Percentiles rank a stretch among this genome's conserved stretches.
Conservation (phyloP, 148 eudicot genomes). For the Diospyros kaki region DNA sequence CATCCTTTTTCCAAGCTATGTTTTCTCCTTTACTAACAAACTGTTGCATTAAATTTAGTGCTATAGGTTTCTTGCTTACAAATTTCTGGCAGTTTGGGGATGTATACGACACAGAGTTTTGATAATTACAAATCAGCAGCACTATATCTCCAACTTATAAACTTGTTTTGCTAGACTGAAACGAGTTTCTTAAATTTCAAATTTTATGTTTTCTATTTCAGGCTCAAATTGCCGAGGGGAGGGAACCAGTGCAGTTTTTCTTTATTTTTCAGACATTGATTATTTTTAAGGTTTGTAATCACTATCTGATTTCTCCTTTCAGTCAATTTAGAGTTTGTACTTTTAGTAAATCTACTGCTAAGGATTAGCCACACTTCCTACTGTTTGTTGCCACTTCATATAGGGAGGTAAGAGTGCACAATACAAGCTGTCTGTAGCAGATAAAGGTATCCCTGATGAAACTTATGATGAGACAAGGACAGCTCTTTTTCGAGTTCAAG, state of each 20-base stretch:
- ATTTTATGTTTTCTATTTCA: constrained; percentile 20
- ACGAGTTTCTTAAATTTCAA: constrained; percentile 4
- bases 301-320: constrained; percentile 6
- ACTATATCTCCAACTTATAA: neutral
- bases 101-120: too few relatives aligned
- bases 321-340: neutral
- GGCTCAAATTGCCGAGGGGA: constrained; percentile 41
- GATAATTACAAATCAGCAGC: too few relatives aligned
- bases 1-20: too few relatives aligned
- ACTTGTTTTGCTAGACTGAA: neutral
- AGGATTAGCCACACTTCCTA: neutral
- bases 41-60: too few relatives aligned
- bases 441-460: constrained; percentile 28
- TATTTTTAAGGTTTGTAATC: constrained; percentile 31
- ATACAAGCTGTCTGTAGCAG: constrained; percentile 26
- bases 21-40: too few relatives aligned
- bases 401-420: constrained; percentile 33
- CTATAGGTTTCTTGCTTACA: too few relatives aligned
- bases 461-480: constrained; percentile 30
- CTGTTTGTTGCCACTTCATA: constrained; percentile 10
- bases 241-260: constrained; percentile 42
- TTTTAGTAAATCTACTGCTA: constrained; percentile 3
- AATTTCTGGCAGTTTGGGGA: too few relatives aligned
- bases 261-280: constrained; percentile 31
- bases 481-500: constrained; percentile 50